A percentile compares a stretch with the other conserved stretches of the same genome.
Conservation (phyloP, 1,139 yeast species). For the Hemisphaericaspora lyxosophila region DNA sequence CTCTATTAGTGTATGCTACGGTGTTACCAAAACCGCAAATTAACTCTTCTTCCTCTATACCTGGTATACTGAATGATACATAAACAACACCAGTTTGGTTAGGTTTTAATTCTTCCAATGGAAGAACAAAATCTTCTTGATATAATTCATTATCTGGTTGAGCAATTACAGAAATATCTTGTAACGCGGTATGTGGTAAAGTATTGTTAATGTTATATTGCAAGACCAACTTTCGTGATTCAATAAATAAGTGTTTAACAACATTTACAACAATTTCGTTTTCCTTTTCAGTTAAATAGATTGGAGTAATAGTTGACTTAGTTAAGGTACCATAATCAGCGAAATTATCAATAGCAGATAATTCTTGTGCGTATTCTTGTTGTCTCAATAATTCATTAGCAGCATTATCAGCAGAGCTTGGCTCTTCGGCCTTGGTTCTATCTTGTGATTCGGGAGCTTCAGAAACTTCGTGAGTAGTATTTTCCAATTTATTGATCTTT, state of each 20-base stretch:
- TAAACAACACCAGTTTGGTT: conserved; percentile 72
- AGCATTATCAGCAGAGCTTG: conserved; percentile 11
- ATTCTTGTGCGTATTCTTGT: conserved; percentile 67
- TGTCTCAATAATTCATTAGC: conserved; percentile 48
- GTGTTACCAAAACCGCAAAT: conserved; percentile 65
- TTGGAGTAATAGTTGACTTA: conserved; percentile 61
- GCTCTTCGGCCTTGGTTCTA: conserved; percentile 6
- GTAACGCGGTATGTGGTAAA: conserved; percentile 71
- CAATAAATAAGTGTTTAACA: conserved; percentile 73
- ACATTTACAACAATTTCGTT: conserved; percentile 90
- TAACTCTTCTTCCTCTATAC: conserved; percentile 36
- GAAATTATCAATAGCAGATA: conserved; percentile 68
- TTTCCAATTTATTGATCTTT: conserved; percentile 55
- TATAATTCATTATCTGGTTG: conserved; percentile 62
- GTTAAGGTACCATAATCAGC: conserved; percentile 69
- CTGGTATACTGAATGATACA: conserved; percentile 69
- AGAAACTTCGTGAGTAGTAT: conserved; percentile 13
- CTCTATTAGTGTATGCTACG: conserved; percentile 75
- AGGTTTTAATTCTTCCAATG: conserved; percentile 73
- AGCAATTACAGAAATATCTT: conserved; percentile 73
- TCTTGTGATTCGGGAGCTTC: conserved; percentile 13
- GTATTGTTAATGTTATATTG: conserved; percentile 89
- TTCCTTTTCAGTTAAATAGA: conserved; percentile 84
- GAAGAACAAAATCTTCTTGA: conserved; percentile 71
- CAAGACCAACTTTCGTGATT: conserved; percentile 68